phyloP scores from a whole-genome alignment of 2,329 filamentous ascomycete genomes.

The Leptographium procerum region DNA sequence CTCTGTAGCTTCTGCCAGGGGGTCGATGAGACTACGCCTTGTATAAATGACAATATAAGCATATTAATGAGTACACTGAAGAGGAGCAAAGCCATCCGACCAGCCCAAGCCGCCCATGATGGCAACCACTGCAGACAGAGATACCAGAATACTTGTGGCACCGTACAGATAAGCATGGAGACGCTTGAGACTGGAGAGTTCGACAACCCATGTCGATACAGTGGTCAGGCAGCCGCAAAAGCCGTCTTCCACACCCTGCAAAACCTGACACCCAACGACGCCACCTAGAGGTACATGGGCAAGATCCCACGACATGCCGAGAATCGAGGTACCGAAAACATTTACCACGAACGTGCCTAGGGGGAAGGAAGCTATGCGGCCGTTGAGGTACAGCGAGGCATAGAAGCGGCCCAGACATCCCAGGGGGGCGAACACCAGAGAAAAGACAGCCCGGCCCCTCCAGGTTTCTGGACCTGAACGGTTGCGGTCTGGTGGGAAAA shows the following conservation, averaged over 20 bases:
- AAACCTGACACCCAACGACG: slow-evolving; percentile 48
- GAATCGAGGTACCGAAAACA: slow-evolving; percentile 59
- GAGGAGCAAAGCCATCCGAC: slow-evolving; percentile 43
- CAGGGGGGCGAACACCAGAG: slow-evolving; percentile 70
- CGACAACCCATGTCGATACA: slow-evolving; percentile 54
- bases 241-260: slow-evolving; percentile 54
- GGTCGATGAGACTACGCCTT: too few species aligned
- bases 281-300: slow-evolving; percentile 51
- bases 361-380: slow-evolving; percentile 55
- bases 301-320: slow-evolving; percentile 69
- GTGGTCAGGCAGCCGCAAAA: slow-evolving; percentile 59
- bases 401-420: slow-evolving; percentile 72
- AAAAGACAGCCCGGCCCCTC: slow-evolving; percentile 66
- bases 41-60: not conserved
- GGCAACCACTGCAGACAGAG: slow-evolving; percentile 48
- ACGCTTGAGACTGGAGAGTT: slow-evolving; percentile 40
- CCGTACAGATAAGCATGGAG: slow-evolving; percentile 58
- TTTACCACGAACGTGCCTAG: slow-evolving; percentile 81
- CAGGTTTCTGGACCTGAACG: slow-evolving; percentile 42
- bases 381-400: slow-evolving; percentile 59
- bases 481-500: slow-evolving; percentile 54
- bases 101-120: slow-evolving; percentile 69
- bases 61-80: slow-evolving; percentile 26
- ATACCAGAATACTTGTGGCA: slow-evolving; percentile 43
- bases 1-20: too few species aligned